Base-by-base conservation (phyloP, 2,329 filamentous ascomycete genomes). In the Fusarium sp. region DNA sequence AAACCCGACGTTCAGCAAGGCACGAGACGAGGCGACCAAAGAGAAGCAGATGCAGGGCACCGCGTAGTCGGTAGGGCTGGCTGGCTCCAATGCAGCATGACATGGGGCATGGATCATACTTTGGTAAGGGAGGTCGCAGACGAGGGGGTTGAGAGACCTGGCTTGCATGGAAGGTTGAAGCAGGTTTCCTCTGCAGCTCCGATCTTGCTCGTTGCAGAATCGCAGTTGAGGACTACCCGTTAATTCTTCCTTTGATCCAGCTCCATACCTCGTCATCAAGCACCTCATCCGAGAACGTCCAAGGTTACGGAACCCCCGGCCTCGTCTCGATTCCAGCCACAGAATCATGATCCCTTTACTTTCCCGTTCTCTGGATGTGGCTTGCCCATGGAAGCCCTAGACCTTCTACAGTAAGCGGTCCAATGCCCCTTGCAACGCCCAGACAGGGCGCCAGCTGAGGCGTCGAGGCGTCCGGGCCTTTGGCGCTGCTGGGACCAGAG, bases 341-440 rank as follows among this genome's bases (percentile, higher is more conserved):
- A 37, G 58, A 58, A 60, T 76, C 74, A 76, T 73, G 45, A 37
- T 59, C 38, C 69, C 58, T 65, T 45, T 33, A 35, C 20, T 33
- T 63, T 30, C 40, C 17, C 50, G 37, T 27, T 52, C 32, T 43
- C 54, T 60, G 63, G 56, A 56, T 63, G 73, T 76, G 73, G 73
- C 73, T 72, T 75, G 65, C 56, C 65, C 62, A 56, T 25, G 63
- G 66, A 72, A 50, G 69, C 69, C 59, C 72, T 50, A 50, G 45
- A 50, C 45, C 45, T 50, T 50, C 45, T 50, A 50, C 45, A 50
- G 45, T 50, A 47, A 69, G n/a, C 58, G 35, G 8, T 17, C 45
- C 45, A 50, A 74, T 71, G 50, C 69, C 71, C 72, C 69, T 74
- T 70, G 70, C 66, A 66, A 66, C 66, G 68, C 69, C 65, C 68